Evolutionary conservation across 1,284 basidiomycete genomes (phyloP), one percentile per base, ranked within the genome.

Genomic region (Heterobasidion parviporum): DNA sequence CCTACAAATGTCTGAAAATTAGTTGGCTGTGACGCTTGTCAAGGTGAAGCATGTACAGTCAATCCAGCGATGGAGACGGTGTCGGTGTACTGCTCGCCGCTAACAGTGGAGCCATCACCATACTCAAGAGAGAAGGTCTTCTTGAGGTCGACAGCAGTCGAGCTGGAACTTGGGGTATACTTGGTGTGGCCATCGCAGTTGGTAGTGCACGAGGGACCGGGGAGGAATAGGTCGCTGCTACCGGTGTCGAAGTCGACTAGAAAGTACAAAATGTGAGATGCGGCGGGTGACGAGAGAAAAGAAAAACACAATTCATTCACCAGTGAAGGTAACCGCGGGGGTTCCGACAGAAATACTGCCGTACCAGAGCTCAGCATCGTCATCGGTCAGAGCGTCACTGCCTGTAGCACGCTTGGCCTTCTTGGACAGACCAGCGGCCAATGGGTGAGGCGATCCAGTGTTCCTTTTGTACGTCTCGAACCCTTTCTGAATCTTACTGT

Each of bases 81-180:
- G 61, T 87, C 85, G 3, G 67, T 68, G 67, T 77, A 84, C 57
- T 79, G 71, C 34, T 69, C 67, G 43, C 83, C 83, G 9, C 65
- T 63, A 8, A 79, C 79, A 16, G 70, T 72, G 10, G 78, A 79
- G 15, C 79, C 79, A 62, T 83, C 81, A 10, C 76, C 82, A 64
- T 80, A 87, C 3, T 62, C 16, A 56, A 83, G 74, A 6, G 48
- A 55, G 68, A 85, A 84, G 0, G 59, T 61, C 20, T 65, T 62
- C 2, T 55, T 45, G 53, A 70, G 34, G 55, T 70, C 61, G n/a
- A 59, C 52, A 8, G 73, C 64, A 1, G 74, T 72, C 0, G 71
- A 71, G 35, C 75, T 77, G 8, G 60, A 55, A 50, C 56, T 50
- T 0, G 74, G 66, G 51, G 72, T 62, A 64, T 74, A 67, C 48